Evolutionary conservation across 108 stramenopile species (phyloP), one percentile per base, ranked within the genome.

Genomic region (Pseudonitzschia pungens): DNA sequence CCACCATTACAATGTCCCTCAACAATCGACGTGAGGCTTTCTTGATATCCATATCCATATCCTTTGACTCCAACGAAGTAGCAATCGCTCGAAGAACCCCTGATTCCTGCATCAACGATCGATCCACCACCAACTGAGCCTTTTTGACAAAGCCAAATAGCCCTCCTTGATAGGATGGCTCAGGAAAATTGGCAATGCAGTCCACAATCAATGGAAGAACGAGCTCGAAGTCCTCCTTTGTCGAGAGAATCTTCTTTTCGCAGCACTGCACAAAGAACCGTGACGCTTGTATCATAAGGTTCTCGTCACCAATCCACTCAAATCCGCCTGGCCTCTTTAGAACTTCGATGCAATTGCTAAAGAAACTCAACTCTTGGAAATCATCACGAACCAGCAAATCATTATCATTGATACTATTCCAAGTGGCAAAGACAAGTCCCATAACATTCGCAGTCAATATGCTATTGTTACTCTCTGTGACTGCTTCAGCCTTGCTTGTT

Each of bases 51-150:
- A 40, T 29, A 20, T 62, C 18, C 60, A 62, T 18, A 33, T 33
- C 28, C 8, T 33, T 33, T 5, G 0, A 1, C 32, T 62, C 60
- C 33, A 26, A 62, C 3, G 60, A 26, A 24, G 20, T 40, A 31
- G 60, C 60, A 40, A 62, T 29, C 18, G 60, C 60, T 62, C 60
- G 33, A 31, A 62, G n/a, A 40, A 62, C 36, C 29, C 60, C 60
- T 29, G 60, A 62, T 14, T 29, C 32, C 15, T 40, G 60, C 32
- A 62, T 31, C 14, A 62, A 40, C 10, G 0, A 8, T 33, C 36
- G 32, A 62, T 62, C 60, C 18, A 62, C 29, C 12, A 62, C 60
- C 4, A 1, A 18, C 26, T 62, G 29, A 10, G 60, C 60, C 9
- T 62, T 33, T 0, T 40, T 33, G 36, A 62, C 33, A 18, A 62